Evolutionary conservation across 768 basidiomycete species (phyloP), one percentile per base, ranked within the genome.

Genomic region (Psilocybe tampanensis): DNA sequence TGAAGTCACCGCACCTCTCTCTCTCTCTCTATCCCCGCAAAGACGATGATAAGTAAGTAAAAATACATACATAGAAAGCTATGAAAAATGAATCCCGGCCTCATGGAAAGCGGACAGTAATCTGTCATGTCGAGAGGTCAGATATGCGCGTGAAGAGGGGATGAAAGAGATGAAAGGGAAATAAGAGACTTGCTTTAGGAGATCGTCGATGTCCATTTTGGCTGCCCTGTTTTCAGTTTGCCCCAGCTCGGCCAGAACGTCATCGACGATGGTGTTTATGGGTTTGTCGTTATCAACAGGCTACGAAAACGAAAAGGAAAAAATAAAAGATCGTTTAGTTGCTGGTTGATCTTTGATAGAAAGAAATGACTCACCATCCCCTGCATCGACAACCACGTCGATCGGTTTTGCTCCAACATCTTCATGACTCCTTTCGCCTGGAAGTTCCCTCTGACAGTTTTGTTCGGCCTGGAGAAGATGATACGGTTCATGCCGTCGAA

Each of bases 401-500:
- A 84, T 79, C 90, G 90, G 70, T 98, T 98, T 64, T 86, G 85
- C 72, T 97, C 95, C 60, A 98, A 73, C 91, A 98, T 92, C 64
- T 94, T 90, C 69, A 91, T 81, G 29, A 99, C 94, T 5, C 96
- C 97, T 69, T 94, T 96, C 17, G 95, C 95, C 78, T 85, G 84
- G 69, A 99, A 98, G 63, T 88, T 92, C 9, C 89, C 94, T 65
- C 94, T 85, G 0, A 94, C 77, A 7, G 86, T 93, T 75, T 97
- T 98, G 70, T 98, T 98, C 63, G 90, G 82, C 58, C 96, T 77
- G 26, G 86, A 86, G 69, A 98, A 98, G 36, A 97, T 74, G 54
- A 98, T 94, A 43, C 97, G 82, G 45, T 86, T 92, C 60, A 99
- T 79, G 1, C 97, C 97, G 69, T 99, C 97, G 68, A 98, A 98